Conservation (phyloP, 2,329 filamentous ascomycete species). For the Trichoderma cornu-damae region DNA sequence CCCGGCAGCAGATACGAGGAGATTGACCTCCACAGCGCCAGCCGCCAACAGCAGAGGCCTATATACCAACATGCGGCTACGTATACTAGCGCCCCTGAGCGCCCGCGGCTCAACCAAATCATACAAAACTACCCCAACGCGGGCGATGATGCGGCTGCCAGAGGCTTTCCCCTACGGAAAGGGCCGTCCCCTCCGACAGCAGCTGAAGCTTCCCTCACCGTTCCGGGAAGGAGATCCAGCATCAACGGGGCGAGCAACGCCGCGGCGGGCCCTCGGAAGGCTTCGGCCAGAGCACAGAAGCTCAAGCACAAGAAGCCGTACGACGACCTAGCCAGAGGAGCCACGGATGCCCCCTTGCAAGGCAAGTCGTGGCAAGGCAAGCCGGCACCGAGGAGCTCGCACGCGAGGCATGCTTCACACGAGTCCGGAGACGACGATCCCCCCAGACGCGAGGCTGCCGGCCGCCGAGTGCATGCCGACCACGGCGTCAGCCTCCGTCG, state of each 20-base stretch:
- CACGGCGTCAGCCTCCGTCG: slow-evolving; percentile 43
- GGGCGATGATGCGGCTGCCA: not conserved
- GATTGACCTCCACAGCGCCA: slow-evolving; percentile 13
- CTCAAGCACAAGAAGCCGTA: slow-evolving; percentile 7
- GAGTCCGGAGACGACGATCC: slow-evolving; percentile 24
- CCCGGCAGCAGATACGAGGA: slow-evolving; percentile 15
- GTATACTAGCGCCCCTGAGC: slow-evolving; percentile 22
- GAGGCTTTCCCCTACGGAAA: not conserved
- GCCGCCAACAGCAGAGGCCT: slow-evolving; percentile 16
- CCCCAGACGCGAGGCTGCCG: slow-evolving; percentile 25
- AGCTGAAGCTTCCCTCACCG: slow-evolving; percentile 4
- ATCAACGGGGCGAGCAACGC: slow-evolving; percentile 1
- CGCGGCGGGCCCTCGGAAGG: not conserved
- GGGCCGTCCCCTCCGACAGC: not conserved
- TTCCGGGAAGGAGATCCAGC: slow-evolving; percentile 21
- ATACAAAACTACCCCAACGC: slow-evolving; percentile 27
- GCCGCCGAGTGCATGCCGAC: slow-evolving; percentile 26
- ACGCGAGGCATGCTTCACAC: slow-evolving; percentile 17
- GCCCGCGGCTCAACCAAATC: slow-evolving; percentile 27
- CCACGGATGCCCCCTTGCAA: not conserved
- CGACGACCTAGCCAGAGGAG: slow-evolving; percentile 11
- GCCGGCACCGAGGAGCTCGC: not conserved
- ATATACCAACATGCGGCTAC: slow-evolving; percentile 27
- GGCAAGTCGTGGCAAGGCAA: slow-evolving; percentile 18
- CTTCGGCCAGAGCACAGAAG: not conserved